A percentile compares a stretch with the other conserved stretches of the same genome.
Evolutionary conservation across 2,329 filamentous ascomycete species (phyloP).

Genomic region (Fusarium domesticum): DNA sequence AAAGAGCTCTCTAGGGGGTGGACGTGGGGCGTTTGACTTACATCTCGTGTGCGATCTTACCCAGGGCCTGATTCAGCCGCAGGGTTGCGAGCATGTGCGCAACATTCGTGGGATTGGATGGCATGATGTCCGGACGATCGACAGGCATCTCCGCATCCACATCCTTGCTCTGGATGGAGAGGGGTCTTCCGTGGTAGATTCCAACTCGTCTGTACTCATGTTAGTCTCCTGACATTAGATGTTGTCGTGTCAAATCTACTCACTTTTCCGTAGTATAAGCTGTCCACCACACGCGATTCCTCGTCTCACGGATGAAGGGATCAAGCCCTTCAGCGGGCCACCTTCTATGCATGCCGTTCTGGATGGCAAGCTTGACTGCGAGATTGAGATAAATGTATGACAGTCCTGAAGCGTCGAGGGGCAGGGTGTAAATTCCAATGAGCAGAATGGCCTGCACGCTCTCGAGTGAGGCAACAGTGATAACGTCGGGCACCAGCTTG

Average conservation of each 20-base stretch:
- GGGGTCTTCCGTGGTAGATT: conserved; percentile 54
- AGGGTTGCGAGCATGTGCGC: conserved; percentile 46
- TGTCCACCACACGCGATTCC: conserved; percentile 57
- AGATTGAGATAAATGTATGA: conserved; percentile 57
- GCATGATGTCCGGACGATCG: conserved; percentile 44
- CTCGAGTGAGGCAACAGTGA: conserved; percentile 53
- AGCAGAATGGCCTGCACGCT: conserved; percentile 57
- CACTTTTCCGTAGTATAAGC: conserved; percentile 56
- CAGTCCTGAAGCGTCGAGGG: conserved; percentile 54
- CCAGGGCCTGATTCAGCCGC: conserved; percentile 36
- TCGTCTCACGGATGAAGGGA: conserved; percentile 47
- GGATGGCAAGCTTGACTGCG: conserved; percentile 55
- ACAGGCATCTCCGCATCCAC: conserved; percentile 53
- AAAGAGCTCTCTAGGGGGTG: neutral
- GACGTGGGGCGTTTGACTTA: conserved; percentile 19
- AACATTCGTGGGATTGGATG: conserved; percentile 41
- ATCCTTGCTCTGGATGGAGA: conserved; percentile 51
- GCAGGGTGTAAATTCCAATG: conserved; percentile 54
- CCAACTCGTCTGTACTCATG: conserved; percentile 45
- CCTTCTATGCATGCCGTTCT: conserved; percentile 58
- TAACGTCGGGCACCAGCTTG: conserved; percentile 54
- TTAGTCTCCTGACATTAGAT: conserved; percentile 9
- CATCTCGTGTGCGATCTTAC: conserved; percentile 40
- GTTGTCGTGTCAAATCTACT: conserved; percentile 6
- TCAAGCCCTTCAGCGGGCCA: conserved; percentile 47